These are phyloP conservation scores for Flaveria linearis DNA, from an alignment of 129 eudicot genomes.

Conservation along the genomic window DNA sequence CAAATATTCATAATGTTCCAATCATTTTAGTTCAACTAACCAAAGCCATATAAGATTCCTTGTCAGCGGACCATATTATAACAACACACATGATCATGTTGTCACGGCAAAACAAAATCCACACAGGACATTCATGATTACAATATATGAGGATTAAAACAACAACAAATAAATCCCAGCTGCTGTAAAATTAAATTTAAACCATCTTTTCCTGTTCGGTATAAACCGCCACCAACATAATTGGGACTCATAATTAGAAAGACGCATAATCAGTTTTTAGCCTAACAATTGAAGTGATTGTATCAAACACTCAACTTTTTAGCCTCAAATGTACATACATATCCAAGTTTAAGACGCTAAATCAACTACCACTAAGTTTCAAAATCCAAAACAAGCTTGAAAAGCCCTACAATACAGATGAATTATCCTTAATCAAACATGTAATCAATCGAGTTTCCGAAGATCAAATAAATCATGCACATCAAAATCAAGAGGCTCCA, in stretches of 20 bases:
- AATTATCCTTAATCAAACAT: constrained; percentile 9
- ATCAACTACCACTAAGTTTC: constrained; percentile 1
- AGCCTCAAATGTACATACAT: background rate
- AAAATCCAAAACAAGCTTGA: constrained; percentile 4
- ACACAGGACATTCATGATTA: constrained; percentile 2
- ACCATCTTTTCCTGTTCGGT: constrained; percentile 11
- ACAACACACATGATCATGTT: background rate
- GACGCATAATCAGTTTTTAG: background rate
- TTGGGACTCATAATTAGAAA: background rate
- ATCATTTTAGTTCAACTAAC: background rate
- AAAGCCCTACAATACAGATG: background rate
- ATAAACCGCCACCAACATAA: constrained; percentile 23
- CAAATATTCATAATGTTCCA: background rate
- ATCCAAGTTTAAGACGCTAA: background rate
- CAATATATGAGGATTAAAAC: background rate
- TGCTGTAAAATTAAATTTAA: background rate
- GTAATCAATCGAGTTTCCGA: background rate
- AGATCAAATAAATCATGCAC: background rate
- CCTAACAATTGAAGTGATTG: constrained; percentile 27
- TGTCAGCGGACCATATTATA: background rate
- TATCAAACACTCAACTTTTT: constrained; percentile 18
- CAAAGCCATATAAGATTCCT: background rate
- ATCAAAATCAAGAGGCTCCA: background rate
- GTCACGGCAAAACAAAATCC: background rate
- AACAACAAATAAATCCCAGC: background rate